Percentiles rank a stretch among this genome's conserved stretches.
phyloP scores from a whole-genome alignment of 768 basidiomycete species.

The Calocybe gangraenosa region DNA sequence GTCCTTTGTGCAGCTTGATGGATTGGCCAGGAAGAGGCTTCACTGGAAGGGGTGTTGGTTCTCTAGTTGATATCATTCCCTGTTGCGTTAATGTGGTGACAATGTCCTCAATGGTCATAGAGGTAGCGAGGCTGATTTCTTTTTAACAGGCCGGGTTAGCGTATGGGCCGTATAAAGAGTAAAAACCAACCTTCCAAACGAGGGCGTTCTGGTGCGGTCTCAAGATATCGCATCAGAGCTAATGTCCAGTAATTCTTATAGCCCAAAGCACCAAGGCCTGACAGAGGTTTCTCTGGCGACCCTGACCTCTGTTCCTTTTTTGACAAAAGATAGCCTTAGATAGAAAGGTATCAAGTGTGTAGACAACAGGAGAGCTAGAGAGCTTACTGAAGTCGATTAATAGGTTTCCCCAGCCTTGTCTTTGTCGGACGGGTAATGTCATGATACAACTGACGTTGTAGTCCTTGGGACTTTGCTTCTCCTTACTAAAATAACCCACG shows the following conservation, averaged over 20 bases:
- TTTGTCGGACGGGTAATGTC: slow-evolving; percentile 92
- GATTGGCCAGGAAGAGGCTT: slow-evolving; percentile 75
- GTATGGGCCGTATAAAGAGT: not conserved
- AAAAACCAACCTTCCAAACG: slow-evolving; percentile 69
- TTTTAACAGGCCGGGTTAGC: not conserved
- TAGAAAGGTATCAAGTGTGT: not conserved
- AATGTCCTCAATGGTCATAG: slow-evolving; percentile 90
- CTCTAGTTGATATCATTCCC: slow-evolving; percentile 65
- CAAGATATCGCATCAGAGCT: slow-evolving; percentile 74
- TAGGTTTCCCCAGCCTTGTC: slow-evolving; percentile 95
- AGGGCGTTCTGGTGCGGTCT: slow-evolving; percentile 53
- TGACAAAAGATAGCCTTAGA: slow-evolving; percentile 86
- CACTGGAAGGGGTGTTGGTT: slow-evolving; percentile 44
- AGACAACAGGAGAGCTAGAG: slow-evolving; percentile 11
- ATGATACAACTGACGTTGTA: slow-evolving; percentile 99
- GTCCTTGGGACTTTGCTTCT: slow-evolving; percentile 93
- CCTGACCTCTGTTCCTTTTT: slow-evolving; percentile 90
- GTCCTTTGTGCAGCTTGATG: slow-evolving; percentile 68
- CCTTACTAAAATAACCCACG: slow-evolving; percentile 98
- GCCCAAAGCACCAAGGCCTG: slow-evolving; percentile 87
- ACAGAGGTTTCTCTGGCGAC: slow-evolving; percentile 95
- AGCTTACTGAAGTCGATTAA: slow-evolving; percentile 95
- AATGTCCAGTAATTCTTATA: slow-evolving; percentile 96
- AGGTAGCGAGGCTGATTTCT: slow-evolving; percentile 85
- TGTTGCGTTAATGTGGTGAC: slow-evolving; percentile 68